Evolutionary conservation across 805 yeast genomes (phyloP).

Genomic region (Starmerella vaccinii): DNA sequence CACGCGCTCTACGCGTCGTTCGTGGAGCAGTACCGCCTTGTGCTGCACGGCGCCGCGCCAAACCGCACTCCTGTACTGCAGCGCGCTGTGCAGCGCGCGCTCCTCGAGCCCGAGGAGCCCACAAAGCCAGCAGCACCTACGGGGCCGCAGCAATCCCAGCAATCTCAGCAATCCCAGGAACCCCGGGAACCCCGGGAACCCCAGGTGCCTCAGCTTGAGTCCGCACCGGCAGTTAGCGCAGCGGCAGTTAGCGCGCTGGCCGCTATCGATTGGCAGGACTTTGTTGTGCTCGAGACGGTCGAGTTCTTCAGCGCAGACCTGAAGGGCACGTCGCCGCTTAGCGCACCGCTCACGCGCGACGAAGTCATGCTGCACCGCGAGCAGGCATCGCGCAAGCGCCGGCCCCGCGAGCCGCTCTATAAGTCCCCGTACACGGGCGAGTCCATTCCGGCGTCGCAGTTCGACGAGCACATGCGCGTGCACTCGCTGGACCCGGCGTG

Average conservation of each 20-base stretch:
- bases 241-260: background rate
- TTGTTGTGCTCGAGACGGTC: constrained; percentile 57
- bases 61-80: constrained; percentile 22
- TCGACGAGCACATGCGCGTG: constrained; percentile 55
- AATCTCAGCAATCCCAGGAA: background rate
- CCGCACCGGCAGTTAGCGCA: background rate
- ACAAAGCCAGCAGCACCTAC: background rate
- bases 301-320: constrained; percentile 36
- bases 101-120: background rate
- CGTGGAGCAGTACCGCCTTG: constrained; percentile 45
- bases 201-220: background rate
- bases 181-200: background rate
- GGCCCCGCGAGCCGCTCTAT: constrained; percentile 34
- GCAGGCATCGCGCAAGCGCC: background rate
- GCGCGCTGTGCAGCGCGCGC: constrained; percentile 14
- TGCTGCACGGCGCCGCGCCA: constrained; percentile 28
- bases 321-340: constrained; percentile 38
- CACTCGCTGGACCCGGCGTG: constrained; percentile 70
- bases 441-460: constrained; percentile 56
- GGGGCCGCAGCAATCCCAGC: too few relatives aligned
- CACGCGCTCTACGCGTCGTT: constrained; percentile 41
- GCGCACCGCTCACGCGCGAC: constrained; percentile 21
- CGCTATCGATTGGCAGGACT: constrained; percentile 81
- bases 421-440: constrained; percentile 74
- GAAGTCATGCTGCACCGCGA: constrained; percentile 8